These are phyloP conservation scores for Triglochin maritima DNA, from an alignment of 106 monocot species.

Conservation along the genomic window DNA sequence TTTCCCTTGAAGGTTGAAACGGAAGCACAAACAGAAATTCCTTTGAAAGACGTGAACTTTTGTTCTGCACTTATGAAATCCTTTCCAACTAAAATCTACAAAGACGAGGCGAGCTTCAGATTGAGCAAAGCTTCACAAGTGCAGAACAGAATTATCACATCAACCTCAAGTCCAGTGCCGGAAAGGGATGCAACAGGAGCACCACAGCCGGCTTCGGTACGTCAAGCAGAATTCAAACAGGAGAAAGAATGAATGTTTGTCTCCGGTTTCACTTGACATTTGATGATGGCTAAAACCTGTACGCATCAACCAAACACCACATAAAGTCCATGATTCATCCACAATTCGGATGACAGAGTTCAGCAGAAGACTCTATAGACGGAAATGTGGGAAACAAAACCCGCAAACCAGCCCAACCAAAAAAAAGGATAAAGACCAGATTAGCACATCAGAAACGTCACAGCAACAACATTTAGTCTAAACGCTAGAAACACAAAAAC, in stretches of 20 bases:
- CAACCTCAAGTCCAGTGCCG: slow-evolving; percentile 8
- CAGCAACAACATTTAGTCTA: neutral
- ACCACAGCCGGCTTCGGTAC: slow-evolving; percentile 6
- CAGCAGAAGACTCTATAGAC: neutral
- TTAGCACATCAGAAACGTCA: neutral
- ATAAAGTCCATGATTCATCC: neutral
- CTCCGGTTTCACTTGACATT: slow-evolving; percentile 7
- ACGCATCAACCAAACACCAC: slow-evolving; percentile 2
- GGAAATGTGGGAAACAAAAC: too few species aligned
- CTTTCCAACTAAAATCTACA: neutral
- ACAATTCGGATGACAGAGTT: neutral
- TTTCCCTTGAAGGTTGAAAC: neutral
- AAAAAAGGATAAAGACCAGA: neutral
- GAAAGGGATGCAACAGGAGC: slow-evolving; percentile 6
- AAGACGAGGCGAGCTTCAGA: neutral
- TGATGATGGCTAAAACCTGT: neutral
- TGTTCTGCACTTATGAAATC: neutral
- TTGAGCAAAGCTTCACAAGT: slow-evolving; percentile 1
- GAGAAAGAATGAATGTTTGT: neutral
- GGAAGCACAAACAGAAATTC: neutral
- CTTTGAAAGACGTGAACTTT: neutral
- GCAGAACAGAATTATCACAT: slow-evolving; percentile 8
- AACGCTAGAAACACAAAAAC: neutral
- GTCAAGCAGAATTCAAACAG: neutral
- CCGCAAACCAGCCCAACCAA: neutral